phyloP scores from a whole-genome alignment of 2,329 filamentous ascomycete genomes.

The Xylariaceae sp. region DNA sequence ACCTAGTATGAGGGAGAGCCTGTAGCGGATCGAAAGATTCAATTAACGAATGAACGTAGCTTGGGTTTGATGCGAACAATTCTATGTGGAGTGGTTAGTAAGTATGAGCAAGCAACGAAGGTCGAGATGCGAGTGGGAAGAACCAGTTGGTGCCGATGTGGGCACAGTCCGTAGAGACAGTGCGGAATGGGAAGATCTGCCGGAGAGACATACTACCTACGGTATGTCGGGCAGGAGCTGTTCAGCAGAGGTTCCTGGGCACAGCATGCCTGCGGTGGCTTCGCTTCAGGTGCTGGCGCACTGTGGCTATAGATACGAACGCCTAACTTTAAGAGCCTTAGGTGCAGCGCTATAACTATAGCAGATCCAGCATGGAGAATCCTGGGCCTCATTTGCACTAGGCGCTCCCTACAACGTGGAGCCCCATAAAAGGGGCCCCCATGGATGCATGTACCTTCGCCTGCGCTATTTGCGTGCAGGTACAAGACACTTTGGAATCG shows the following conservation, averaged over 20 bases:
- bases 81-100: neutral
- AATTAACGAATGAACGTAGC: neutral
- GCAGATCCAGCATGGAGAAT: neutral
- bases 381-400: neutral
- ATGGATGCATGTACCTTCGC: neutral
- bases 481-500: too few species aligned
- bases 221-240: too few species aligned
- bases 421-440: slow-evolving; percentile 17
- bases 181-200: too few species aligned
- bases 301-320: neutral
- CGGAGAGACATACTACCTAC: neutral
- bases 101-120: neutral
- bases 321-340: neutral
- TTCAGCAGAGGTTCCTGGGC: too few species aligned
- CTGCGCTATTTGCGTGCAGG: neutral
- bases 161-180: neutral
- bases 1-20: neutral
- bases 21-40: neutral
- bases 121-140: neutral
- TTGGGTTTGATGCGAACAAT: too few species aligned
- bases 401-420: neutral
- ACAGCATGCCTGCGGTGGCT: neutral
- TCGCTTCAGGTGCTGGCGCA: neutral
- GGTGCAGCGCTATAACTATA: too few species aligned
- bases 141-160: neutral